A percentile compares a stretch with the other conserved stretches of the same genome.
Evolutionary conservation across 495 filamentous ascomycete genomes (phyloP).

Genomic region (Penicillium ochrochloron): DNA sequence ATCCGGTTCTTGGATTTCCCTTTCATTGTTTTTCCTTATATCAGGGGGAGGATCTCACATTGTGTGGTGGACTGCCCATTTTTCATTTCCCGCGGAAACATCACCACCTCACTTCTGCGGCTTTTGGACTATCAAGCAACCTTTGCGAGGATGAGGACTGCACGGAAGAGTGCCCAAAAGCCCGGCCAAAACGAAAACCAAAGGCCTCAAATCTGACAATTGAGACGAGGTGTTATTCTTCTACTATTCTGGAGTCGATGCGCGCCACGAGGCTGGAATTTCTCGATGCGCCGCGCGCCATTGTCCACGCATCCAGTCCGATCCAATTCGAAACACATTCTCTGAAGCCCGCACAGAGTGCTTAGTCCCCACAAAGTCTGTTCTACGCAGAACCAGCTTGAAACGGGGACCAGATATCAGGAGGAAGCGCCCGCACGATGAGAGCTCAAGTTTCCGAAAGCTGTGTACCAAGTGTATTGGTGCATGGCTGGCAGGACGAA

Average conservation of each 20-base stretch:
- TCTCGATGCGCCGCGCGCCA: background rate
- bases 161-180: background rate
- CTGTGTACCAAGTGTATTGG: slow-evolving; percentile 12
- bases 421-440: slow-evolving; percentile 3
- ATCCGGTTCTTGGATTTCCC: slow-evolving; percentile 1
- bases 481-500: slow-evolving; percentile 14
- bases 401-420: background rate
- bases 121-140: background rate
- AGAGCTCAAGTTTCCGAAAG: slow-evolving; percentile 14
- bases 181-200: too few relatives aligned
- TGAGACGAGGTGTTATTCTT: background rate
- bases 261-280: background rate
- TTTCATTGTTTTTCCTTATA: slow-evolving; percentile 22
- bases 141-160: background rate
- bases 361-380: background rate
- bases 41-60: slow-evolving; percentile 2
- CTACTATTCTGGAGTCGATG: background rate
- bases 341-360: background rate
- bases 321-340: background rate
- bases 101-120: background rate
- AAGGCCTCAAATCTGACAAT: background rate
- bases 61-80: background rate
- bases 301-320: background rate
- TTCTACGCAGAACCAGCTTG: background rate
- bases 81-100: background rate